Base-by-base conservation (phyloP, 306 rosid species). In the Datisca glomerata region DNA sequence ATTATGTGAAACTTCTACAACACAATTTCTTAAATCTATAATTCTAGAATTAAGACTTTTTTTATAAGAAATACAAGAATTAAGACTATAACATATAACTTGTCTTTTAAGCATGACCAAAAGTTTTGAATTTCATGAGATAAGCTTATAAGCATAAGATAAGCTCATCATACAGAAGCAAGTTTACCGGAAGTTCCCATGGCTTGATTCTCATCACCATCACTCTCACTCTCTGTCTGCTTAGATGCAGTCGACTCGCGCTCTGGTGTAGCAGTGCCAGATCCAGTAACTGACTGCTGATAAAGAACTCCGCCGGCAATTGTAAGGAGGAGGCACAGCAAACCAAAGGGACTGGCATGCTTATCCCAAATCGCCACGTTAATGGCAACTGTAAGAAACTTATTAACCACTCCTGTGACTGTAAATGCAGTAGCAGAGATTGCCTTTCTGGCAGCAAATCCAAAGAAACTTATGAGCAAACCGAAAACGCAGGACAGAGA, bases 341-440 rank as follows among this genome's bases (percentile, higher is more conserved):
- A 63, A 25, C 94, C 94, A 24, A 67, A 64, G 20, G 94, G 76
- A 39, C 76, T 79, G 15, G 94, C 92, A 58, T 84, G 94, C 66
- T 79, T 84, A 33, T 84, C 94, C 94, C 94, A 84, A 38, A 84
- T 84, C 21, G 43, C 1, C 41, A 84, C 86, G 50, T 84, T 84
- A 45, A 84, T 84, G 8, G 86, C 80, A 32, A 84, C 92, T 0
- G 94, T 84, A 14, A 84, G 78, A 49, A 84, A 84, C 80, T 84
- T 84, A 41, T 84, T 84, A n/a, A 84, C 94, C 44, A 84, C 94
- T 4, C 94, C 94, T 9, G 94, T 79, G 28, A 79, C 94, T 0
- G 94, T 84, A 42, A 84, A 84, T 0, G 94, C 94, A 0, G 94
- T 84, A 0, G 94, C 92, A 17, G 94, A 79, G 42, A 84, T 60